Evolutionary conservation across 1,139 yeast genomes (phyloP).

Genomic region (Scheffersomyces lignicola): DNA sequence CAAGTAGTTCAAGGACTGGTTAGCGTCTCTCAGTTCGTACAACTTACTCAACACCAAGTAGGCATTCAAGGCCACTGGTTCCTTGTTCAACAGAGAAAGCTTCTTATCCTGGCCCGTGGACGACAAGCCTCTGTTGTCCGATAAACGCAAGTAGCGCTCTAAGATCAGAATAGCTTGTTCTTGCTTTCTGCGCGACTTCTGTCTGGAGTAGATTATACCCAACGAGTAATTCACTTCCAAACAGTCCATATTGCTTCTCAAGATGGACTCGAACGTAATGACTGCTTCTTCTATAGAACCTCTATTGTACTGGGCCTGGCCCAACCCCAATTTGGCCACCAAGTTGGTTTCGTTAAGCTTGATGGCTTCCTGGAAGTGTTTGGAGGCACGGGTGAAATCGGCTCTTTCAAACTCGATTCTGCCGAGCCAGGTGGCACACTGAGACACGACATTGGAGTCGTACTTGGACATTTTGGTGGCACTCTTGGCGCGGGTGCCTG

Average conservation of each 20-base stretch:
- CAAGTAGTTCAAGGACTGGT: conserved; percentile 58
- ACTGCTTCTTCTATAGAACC: conserved; percentile 81
- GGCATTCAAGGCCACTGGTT: conserved; percentile 69
- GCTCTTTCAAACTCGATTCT: conserved; percentile 63
- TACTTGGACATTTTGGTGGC: conserved; percentile 26
- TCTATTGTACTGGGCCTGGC: conserved; percentile 78
- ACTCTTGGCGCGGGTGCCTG: conserved; percentile 16
- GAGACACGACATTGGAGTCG: conserved; percentile 55
- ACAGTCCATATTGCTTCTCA: conserved; percentile 66
- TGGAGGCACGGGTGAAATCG: conserved; percentile 69
- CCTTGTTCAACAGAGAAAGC: conserved; percentile 42
- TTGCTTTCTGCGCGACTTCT: conserved; percentile 34
- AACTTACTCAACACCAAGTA: conserved; percentile 65
- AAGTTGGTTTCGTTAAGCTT: conserved; percentile 61
- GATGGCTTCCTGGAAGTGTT: conserved; percentile 70
- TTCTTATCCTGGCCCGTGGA: conserved; percentile 24
- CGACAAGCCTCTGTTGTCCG: conserved; percentile 44
- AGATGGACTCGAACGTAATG: conserved; percentile 75
- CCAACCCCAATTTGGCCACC: conserved; percentile 78
- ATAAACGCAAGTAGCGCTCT: conserved; percentile 69
- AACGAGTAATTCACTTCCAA: conserved; percentile 75
- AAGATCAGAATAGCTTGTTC: conserved; percentile 63
- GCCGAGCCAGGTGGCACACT: conserved; percentile 84
- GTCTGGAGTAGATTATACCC: conserved; percentile 68
- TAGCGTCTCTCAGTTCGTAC: conserved; percentile 62